Evolutionary conservation across 2,329 filamentous ascomycete genomes (phyloP).

Genomic region (Calonectria honghensis): DNA sequence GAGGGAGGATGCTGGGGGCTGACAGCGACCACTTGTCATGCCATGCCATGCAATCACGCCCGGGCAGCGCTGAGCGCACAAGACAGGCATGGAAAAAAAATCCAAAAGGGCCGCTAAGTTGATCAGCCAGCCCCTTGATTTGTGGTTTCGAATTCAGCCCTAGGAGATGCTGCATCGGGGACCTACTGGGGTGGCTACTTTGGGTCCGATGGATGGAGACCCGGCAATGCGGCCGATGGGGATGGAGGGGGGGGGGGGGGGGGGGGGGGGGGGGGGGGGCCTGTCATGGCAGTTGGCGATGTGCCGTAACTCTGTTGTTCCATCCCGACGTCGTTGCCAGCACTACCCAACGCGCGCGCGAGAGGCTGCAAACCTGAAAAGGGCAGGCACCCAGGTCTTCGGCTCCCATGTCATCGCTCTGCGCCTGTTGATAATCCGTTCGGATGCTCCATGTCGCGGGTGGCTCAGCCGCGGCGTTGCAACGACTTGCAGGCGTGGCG

Average conservation of each 20-base stretch:
- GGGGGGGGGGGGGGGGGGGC: neutral
- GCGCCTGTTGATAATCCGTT: neutral
- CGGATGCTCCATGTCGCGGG: constrained; percentile 16
- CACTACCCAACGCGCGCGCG: neutral
- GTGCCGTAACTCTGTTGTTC: constrained; percentile 21
- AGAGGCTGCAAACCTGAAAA: neutral
- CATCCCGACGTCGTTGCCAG: neutral
- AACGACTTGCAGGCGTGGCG: constrained; percentile 35
- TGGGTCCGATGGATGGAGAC: constrained; percentile 25
- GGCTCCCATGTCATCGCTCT: neutral
- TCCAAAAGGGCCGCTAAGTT: constrained; percentile 27
- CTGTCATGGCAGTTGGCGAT: neutral
- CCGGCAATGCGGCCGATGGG: constrained; percentile 22
- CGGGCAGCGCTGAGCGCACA: neutral
- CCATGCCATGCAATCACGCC: neutral
- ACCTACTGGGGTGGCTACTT: constrained; percentile 12
- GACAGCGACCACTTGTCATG: neutral
- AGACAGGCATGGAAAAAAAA: constrained; percentile 11
- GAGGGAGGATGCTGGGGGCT: neutral
- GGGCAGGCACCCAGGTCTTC: neutral
- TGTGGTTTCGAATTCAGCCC: constrained; percentile 25
- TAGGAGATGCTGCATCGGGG: constrained; percentile 29
- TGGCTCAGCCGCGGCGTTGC: constrained; percentile 32
- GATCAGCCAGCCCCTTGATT: constrained; percentile 17
- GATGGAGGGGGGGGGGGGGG: neutral